Evolutionary conservation across 2,329 filamentous ascomycete species (phyloP).

Genomic region (Teratosphaeria pseudoeucalypti): DNA sequence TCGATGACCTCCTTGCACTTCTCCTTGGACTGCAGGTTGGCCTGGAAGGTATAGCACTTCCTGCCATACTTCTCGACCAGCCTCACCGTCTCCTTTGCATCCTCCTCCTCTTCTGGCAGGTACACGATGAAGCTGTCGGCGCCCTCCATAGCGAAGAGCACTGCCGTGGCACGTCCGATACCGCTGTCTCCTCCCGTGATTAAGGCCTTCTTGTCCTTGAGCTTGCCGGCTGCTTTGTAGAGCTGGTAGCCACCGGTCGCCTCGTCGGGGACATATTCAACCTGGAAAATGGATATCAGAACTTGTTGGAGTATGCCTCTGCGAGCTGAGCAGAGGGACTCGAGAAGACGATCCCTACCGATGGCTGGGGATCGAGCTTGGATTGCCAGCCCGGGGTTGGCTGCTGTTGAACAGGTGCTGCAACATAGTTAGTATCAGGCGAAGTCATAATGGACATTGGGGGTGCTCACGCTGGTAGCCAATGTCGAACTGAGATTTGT

Average conservation of each 20-base stretch:
- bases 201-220: conserved; percentile 62
- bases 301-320: not conserved
- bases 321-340: not conserved
- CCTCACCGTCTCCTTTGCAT: conserved; percentile 64
- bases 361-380: conserved; percentile 48
- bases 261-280: conserved; percentile 55
- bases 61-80: conserved; percentile 56
- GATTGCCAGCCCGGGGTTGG: conserved; percentile 43
- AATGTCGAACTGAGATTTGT: conserved; percentile 19
- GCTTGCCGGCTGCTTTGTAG: conserved; percentile 67
- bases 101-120: conserved; percentile 62
- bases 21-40: conserved; percentile 54
- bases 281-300: not conserved
- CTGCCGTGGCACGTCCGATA: conserved; percentile 64
- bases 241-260: conserved; percentile 53
- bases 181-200: conserved; percentile 76
- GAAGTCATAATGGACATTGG: too few species aligned
- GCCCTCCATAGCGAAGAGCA: conserved; percentile 73
- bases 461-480: conserved; percentile 3
- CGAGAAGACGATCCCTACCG: conserved; percentile 26
- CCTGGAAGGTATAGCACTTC: conserved; percentile 53
- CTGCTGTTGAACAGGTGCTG: conserved; percentile 34
- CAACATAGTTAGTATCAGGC: not conserved
- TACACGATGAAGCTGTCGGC: conserved; percentile 65
- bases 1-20: conserved; percentile 63